These are phyloP conservation scores for Paracoccidioides brasiliensis DNA, from an alignment of 2,329 filamentous ascomycete genomes.

Conservation along the genomic window DNA sequence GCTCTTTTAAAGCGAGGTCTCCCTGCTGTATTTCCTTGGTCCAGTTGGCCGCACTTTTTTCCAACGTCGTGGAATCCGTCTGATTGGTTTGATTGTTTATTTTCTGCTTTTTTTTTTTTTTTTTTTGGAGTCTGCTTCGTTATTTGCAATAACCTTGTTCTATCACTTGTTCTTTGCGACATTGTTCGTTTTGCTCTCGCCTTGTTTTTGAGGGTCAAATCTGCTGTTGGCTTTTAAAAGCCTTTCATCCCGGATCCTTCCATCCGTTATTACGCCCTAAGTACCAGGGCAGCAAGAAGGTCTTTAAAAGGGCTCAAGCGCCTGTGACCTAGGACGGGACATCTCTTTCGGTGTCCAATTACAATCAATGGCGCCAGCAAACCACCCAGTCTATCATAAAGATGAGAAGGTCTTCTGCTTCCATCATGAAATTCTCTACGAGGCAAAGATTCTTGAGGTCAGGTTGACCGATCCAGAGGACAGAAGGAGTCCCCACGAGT, in stretches of 20 bases:
- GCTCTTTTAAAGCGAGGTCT: background rate
- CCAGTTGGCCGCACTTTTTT: background rate
- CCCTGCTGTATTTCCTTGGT: background rate
- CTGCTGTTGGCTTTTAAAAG: background rate
- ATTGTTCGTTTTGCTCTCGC: background rate
- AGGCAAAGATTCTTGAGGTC: conserved; percentile 85
- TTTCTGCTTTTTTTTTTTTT: background rate
- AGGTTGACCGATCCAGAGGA: conserved; percentile 48
- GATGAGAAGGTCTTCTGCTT: conserved; percentile 96
- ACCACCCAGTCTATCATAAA: conserved; percentile 44
- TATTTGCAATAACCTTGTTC: background rate
- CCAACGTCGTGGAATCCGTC: background rate
- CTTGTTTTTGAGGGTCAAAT: background rate
- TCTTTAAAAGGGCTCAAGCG: background rate
- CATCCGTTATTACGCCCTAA: background rate
- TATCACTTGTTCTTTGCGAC: background rate
- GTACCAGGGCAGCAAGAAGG: background rate
- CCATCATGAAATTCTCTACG: conserved; percentile 92
- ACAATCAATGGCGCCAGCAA: conserved; percentile 43
- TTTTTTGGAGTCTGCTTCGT: background rate
- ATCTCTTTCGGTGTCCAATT: background rate
- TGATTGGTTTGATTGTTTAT: background rate
- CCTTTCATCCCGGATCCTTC: background rate
- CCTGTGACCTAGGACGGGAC: background rate
- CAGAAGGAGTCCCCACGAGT: conserved; percentile 65